These are phyloP conservation scores for Elaeis guineensis DNA, from an alignment of 176 grass and related monocot genomes.

Conservation along the genomic window DNA sequence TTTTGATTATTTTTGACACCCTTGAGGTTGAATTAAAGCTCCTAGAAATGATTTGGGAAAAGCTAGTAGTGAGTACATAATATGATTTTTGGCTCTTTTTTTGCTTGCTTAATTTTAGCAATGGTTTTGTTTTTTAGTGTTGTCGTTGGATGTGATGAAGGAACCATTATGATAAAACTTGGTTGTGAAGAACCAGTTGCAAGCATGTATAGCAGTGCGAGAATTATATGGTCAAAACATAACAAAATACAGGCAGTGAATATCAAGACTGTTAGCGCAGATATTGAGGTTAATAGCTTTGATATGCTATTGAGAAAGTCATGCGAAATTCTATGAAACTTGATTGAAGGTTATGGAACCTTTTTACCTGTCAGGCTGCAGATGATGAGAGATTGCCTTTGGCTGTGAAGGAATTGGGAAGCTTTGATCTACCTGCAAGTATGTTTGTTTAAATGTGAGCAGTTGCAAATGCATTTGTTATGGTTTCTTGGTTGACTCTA, in stretches of 20 bases:
- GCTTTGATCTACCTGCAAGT: constrained; percentile 93
- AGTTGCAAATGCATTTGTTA: neutral
- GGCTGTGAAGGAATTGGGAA: constrained; percentile 88
- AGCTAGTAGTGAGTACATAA: too few relatives aligned
- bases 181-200: constrained; percentile 57
- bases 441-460: constrained; percentile 14
- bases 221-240: constrained; percentile 67
- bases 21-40: too few relatives aligned
- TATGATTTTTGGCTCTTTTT: neutral
- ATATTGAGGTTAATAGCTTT: constrained; percentile 9
- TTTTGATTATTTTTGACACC: too few relatives aligned
- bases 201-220: constrained; percentile 55
- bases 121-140: constrained; percentile 11
- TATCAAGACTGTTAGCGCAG: constrained; percentile 26
- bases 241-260: constrained; percentile 25
- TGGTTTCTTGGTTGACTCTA: too few relatives aligned
- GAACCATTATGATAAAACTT: constrained; percentile 76
- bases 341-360: neutral
- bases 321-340: too few relatives aligned
- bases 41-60: too few relatives aligned
- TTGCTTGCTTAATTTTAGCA: neutral
- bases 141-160: constrained; percentile 70
- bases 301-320: neutral
- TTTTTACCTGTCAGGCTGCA: constrained; percentile 34
- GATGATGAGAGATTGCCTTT: constrained; percentile 95